Conservation (phyloP, 768 basidiomycete genomes). For the Amanita inopinata region DNA sequence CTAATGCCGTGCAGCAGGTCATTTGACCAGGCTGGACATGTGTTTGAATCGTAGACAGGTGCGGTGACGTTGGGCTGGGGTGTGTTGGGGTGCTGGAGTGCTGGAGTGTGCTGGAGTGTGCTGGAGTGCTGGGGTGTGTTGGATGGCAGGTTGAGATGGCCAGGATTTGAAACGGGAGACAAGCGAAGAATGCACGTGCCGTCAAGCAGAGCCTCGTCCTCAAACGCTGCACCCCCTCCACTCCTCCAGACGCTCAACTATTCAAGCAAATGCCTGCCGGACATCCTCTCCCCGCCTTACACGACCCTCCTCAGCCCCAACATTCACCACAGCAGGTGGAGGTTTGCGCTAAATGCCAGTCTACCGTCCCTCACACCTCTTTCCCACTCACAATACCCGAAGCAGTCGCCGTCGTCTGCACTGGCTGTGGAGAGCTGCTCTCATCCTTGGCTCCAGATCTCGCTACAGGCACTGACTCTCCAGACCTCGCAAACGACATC, state of each 20-base stretch:
- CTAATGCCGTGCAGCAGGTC: no score
- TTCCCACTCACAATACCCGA: slow-evolving; percentile 17
- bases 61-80: no score
- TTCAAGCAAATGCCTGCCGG: slow-evolving; percentile 41
- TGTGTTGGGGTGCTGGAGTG: no score
- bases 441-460: slow-evolving; percentile 15
- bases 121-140: slow-evolving; percentile 7
- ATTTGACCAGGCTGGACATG: no score
- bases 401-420: slow-evolving; percentile 33
- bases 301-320: slow-evolving; percentile 17
- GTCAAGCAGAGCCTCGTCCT: no score
- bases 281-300: slow-evolving; percentile 24
- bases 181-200: slow-evolving; percentile 6
- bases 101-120: not conserved
- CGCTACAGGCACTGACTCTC: slow-evolving; percentile 7
- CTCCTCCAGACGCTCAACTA: slow-evolving; percentile 15
- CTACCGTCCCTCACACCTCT: slow-evolving; percentile 27
- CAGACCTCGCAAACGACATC: slow-evolving; percentile 12
- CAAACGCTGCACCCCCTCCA: slow-evolving; percentile 11
- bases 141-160: not conserved
- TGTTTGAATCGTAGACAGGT: no score
- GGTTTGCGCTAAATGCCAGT: slow-evolving; percentile 36
- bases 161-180: not conserved
- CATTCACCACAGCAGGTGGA: slow-evolving; percentile 27
- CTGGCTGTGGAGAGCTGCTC: slow-evolving; percentile 34